Evolutionary conservation across 2,329 filamentous ascomycete genomes (phyloP), one percentile per base, ranked within the genome.

Genomic region (Nothophoma quercina): DNA sequence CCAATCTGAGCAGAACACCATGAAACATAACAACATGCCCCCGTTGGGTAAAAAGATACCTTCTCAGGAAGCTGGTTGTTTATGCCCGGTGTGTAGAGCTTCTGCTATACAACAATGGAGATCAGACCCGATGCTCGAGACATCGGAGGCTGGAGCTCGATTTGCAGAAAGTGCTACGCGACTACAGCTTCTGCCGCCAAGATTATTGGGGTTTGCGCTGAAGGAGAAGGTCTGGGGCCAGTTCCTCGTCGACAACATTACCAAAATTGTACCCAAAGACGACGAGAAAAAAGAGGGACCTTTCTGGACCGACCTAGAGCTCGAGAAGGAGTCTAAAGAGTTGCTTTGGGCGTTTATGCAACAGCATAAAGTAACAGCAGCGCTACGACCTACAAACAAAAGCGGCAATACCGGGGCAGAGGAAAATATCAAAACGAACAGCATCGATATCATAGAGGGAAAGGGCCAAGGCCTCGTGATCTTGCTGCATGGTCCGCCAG

Each of bases 381-480:
- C 36, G 5, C 15, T 40, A 15, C 28, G 25, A 9, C 7, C 5
- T 12, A 12, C 23, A 3, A 19, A 29, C 9, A 28, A 29, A 4
- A 8, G 15, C 7, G 16, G 10, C 12, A 16, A 25, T 13, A 2
- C 12, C 2, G 13, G 8, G 18, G 7, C 23, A 28, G 36, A 28
- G 16, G 7, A 2, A 12, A 22, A 29, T 1, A 15, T 10, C 2
- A 28, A 40, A 7, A 7, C 36, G n/a, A 40, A 40, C 7, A 40
- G n/a, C 7, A 29, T 40, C 8, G 41, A 44, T 9, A 26, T 44
- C 13, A 78, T 84, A 10, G 72, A 77, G 22, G 81, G 80, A 19
- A 70, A 70, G 23, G 68, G 68, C 4, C 63, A 66, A 25, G 68
- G 68, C 7, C 63, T 70, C 36, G 63, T 69, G 4, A 55, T 69